A percentile compares a stretch with the other conserved stretches of the same genome.
These are phyloP conservation scores for Yamadazyma nakazawae DNA, from an alignment of 805 yeast genomes.

Conservation along the genomic window DNA sequence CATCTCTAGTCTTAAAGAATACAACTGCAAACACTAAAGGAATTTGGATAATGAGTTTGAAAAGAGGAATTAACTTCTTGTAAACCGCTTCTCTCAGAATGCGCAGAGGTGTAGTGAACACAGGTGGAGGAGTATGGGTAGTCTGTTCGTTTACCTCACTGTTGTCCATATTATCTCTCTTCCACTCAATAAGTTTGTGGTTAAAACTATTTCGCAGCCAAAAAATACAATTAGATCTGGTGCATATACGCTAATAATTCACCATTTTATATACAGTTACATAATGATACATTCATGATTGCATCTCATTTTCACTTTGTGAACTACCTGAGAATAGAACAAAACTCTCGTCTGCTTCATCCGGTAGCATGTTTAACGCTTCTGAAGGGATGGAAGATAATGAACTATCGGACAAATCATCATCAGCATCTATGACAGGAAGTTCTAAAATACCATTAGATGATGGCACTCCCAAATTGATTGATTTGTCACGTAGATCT, in stretches of 20 bases:
- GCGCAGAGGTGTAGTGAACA: background rate
- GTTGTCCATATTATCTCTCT: too few relatives aligned
- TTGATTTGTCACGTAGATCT: background rate
- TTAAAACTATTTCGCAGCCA: constrained; percentile 2
- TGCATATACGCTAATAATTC: background rate
- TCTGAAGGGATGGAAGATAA: constrained; percentile 6
- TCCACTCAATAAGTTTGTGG: background rate
- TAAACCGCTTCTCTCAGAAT: background rate
- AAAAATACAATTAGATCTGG: background rate
- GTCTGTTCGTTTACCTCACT: too few relatives aligned
- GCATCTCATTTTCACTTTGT: background rate
- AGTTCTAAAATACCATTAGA: background rate
- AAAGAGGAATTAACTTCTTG: background rate
- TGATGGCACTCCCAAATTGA: background rate
- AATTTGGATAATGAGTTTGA: background rate
- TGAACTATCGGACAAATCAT: constrained; percentile 1
- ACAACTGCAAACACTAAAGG: background rate
- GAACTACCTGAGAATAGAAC: constrained; percentile 1
- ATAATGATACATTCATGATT: too few relatives aligned
- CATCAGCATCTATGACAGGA: background rate
- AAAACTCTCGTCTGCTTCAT: constrained; percentile 4
- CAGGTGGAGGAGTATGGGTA: too few relatives aligned
- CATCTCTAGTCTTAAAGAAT: constrained; percentile 6
- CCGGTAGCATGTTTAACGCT: constrained; percentile 1
- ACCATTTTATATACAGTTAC: background rate